Base-by-base conservation (phyloP, 495 filamentous ascomycete species). In the Aspergillus baeticus region DNA sequence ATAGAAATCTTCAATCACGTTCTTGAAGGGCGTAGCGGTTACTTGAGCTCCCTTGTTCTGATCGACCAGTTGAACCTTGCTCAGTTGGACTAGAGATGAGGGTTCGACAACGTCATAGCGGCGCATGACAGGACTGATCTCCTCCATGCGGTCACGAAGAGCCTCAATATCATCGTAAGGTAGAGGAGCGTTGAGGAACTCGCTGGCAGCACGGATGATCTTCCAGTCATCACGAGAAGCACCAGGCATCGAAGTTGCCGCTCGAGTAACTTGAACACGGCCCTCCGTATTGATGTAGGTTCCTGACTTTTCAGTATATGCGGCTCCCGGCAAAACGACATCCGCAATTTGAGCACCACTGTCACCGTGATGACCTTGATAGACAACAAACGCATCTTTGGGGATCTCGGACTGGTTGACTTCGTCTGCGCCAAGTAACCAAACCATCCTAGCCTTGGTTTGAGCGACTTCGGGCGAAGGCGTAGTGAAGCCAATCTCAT, bases 201-300 rank as follows among this genome's bases (percentile, higher is more conserved):
- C 95, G 69, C 87, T 90, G 55, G 79, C 80, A 2, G 94, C 94
- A 51, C 94, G 90, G 61, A 98, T 84, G 62, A 98, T 98, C 80
- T 97, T 98, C 94, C 94, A 98, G 71, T 98, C 94, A 59, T 95
- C 92, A 61, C 94, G 83, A 47, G 92, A 84, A 52, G 91, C 94
- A 53, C 94, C 94, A 43, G 90, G 88, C 51, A 94, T 75, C 36
- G 85, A 86, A 21, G 90, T 92, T 3, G 94, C 94, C 17, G 88
- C 87, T 58, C 94, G 86, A 42, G 89, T 92, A 73, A 98, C 86
- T 76, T 98, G 94, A 13, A 91, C 89, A 57, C 94, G 87, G 38
- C 94, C 94, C 71, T 98, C 94, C 10, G 94, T 98, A 81, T 98
- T 98, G 74, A 98, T 82, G 58, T 93, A 98, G 13, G 94, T 98